Base-by-base conservation (phyloP, 306 rosid species). In the Glycine tomentella region DNA sequence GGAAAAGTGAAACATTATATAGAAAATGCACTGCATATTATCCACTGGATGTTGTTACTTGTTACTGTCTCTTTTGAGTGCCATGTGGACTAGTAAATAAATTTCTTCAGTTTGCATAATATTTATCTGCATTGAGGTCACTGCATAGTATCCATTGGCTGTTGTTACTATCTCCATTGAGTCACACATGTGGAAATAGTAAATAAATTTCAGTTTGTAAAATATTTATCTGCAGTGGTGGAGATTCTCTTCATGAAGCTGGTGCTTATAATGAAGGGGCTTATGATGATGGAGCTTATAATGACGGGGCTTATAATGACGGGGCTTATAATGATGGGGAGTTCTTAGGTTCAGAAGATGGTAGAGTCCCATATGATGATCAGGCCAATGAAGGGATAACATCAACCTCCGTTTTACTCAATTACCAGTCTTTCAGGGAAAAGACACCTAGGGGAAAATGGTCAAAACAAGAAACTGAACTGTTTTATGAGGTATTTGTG, bases 371-470 rank as follows among this genome's bases (percentile, higher is more conserved):
- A 62, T 88, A 82, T 82, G 92, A 88, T 68, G 83, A 89, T 68
- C 87, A 89, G 79, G 79, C 78, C 6, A 79, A n/a, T 56, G 84
- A 77, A 76, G 77, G 34, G 11, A 73, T 80, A 68, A 79, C 84
- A 65, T 58, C 82, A 67, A 81, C 86, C 75, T 3, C 89, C 42
- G 5, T 79, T 67, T 51, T 76, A 72, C 73, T 82, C 66, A 95
- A 93, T 87, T 93, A 92, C 85, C 97, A 90, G 53, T 78, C 97
- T 44, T 95, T 80, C 88, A 90, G 89, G 92, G 83, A 89, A 75
- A 95, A 88, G 89, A 56, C 91, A 74, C 94, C 92, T n/a, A 77
- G 88, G 69, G 82, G 84, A 49, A 93, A 89, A 84, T 95, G 99
- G 99, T 80, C 94, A 16, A 88, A 88, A 85, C 90, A 87, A 56